Evolutionary conservation across 2,329 filamentous ascomycete species (phyloP), one percentile per base, ranked within the genome.

Genomic region (Ascosphaera acerosa): DNA sequence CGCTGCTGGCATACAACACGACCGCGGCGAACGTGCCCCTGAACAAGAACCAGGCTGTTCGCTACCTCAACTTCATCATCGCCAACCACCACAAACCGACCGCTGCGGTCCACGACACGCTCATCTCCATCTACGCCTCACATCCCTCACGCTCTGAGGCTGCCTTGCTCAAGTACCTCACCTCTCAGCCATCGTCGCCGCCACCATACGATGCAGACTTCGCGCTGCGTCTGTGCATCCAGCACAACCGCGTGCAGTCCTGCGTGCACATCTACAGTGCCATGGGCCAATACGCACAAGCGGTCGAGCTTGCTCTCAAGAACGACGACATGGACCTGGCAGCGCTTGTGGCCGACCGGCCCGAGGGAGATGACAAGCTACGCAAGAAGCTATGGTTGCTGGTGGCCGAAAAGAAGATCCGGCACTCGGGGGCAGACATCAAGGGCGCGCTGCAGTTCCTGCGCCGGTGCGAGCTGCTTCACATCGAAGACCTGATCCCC

Each of bases 261-360:
- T 91, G 82, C 45, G 84, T 94, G 4, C 82, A 94, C 50, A 92
- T 97, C 38, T 97, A 94, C 58, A 90, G 76, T 34, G 76, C 73
- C 37, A 97, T 97, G 84, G 75, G 75, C 1, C 81, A 94, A 49
- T 92, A 90, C 46, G 66, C 78, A 12, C 78, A 89, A 50, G 84
- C 84, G 1, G 87, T 97, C 3, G 78, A 91, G 44, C 65, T 97
- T 3, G 87, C 87, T 1, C 62, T 97, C 19, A 76, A 82, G 29
- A 78, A 94, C 48, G 66, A 81, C 42, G 75, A 91, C 45, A 69
- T 92, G 31, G 81, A 92, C 37, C 70, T 94, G 4, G 87, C 87
- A 1, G 73, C 78, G 16, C 69, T 77, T 29, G 80, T 97, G 32
- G 84, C 87, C 1, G 82, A 94, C 48, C 64, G 80, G 14, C 51